phyloP scores from a whole-genome alignment of 495 filamentous ascomycete species.

The Aspergillus saccharolyticus region DNA sequence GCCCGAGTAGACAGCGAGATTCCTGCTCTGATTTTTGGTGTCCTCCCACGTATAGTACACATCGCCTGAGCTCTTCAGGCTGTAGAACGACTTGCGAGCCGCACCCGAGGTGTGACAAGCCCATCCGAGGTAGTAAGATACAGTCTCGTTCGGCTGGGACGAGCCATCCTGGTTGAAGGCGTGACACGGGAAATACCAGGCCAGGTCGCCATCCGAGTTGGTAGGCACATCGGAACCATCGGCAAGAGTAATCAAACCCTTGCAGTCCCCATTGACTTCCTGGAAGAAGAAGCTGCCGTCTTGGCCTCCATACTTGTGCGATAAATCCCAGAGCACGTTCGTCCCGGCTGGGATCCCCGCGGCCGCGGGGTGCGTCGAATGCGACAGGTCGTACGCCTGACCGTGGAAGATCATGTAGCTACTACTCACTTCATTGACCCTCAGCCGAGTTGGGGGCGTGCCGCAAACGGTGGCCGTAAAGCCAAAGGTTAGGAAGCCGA shows the following conservation, averaged over 20 bases:
- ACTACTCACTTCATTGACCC: conserved; percentile 68
- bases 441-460: conserved; percentile 59
- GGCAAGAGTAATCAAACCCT: conserved; percentile 73
- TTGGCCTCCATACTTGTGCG: conserved; percentile 70
- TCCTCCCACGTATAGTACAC: conserved; percentile 98
- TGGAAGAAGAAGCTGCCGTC: conserved; percentile 98
- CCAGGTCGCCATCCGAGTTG: conserved; percentile 66
- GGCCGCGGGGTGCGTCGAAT: conserved; percentile 72
- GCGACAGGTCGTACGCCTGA: conserved; percentile 69
- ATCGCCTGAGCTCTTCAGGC: conserved; percentile 53
- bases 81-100: conserved; percentile 72
- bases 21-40: conserved; percentile 79
- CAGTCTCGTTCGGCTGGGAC: conserved; percentile 64
- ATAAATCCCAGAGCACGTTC: conserved; percentile 84
- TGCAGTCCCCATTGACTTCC: conserved; percentile 97
- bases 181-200: conserved; percentile 95
- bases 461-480: conserved; percentile 89
- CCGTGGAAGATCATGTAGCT: conserved; percentile 98
- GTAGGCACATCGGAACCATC: conserved; percentile 73
- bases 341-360: conserved; percentile 60
- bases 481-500: conserved; percentile 95
- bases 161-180: conserved; percentile 94
- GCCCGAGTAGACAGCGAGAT: conserved; percentile 88
- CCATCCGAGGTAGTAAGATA: conserved; percentile 75
- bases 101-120: conserved; percentile 74